Evolutionary conservation across 2,329 filamentous ascomycete species (phyloP).

Genomic region (Nemania sp.): DNA sequence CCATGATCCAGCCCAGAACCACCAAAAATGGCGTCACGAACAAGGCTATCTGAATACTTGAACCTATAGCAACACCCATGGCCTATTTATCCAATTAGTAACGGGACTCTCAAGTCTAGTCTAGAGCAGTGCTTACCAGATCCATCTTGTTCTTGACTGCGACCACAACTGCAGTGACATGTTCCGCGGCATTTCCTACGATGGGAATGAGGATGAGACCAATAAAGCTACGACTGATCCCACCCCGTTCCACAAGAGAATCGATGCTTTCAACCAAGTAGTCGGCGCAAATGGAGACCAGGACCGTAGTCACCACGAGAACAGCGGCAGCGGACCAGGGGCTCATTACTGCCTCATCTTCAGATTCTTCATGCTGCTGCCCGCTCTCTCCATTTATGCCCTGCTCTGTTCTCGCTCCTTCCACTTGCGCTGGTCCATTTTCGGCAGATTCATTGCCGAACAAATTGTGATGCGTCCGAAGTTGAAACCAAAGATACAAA

Average conservation of each 20-base stretch:
- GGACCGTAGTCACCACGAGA: constrained; percentile 75
- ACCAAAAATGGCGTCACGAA: constrained; percentile 85
- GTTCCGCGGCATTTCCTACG: constrained; percentile 83
- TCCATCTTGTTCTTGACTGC: constrained; percentile 83
- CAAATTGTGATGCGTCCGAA: constrained; percentile 77
- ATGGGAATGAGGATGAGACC: constrained; percentile 83
- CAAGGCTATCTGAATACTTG: constrained; percentile 84
- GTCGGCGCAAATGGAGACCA: constrained; percentile 80
- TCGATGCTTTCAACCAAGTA: constrained; percentile 83
- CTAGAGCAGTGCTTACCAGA: constrained; percentile 52
- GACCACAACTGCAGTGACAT: constrained; percentile 84
- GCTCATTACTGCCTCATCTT: constrained; percentile 62
- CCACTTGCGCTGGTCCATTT: constrained; percentile 32
- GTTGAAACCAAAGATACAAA: constrained; percentile 82
- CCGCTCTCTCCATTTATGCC: constrained; percentile 53
- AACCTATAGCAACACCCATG: constrained; percentile 85
- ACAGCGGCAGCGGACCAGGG: constrained; percentile 74
- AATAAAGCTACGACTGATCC: constrained; percentile 84
- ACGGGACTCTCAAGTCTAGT: background rate
- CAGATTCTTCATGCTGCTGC: constrained; percentile 55
- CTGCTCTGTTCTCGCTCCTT: constrained; percentile 21
- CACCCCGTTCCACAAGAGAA: constrained; percentile 73
- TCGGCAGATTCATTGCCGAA: constrained; percentile 66
- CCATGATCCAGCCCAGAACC: constrained; percentile 81
- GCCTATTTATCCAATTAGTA: constrained; percentile 56